Base-by-base conservation (phyloP, 257 asterid genomes). In the Voacanga thouarsii region DNA sequence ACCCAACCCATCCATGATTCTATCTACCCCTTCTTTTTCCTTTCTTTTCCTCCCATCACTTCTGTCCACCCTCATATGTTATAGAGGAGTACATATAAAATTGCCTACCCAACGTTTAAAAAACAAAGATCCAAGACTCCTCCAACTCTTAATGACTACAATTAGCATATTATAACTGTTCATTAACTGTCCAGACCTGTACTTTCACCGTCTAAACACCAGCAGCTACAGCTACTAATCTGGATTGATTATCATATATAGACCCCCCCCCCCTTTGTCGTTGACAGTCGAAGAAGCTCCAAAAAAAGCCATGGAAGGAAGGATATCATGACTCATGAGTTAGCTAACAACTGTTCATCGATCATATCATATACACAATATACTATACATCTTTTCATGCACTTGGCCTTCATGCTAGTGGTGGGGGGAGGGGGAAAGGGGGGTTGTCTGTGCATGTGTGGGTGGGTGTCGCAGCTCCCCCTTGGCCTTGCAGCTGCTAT, bases 21-120 rank as follows among this genome's bases (percentile, higher is more conserved):
- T 39, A 50, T 77, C 15, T 23, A 24, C 7, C 65, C 26, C 23
- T 61, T 39, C 37, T 41, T 71, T 81, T 72, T 56, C 21, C 60
- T 74, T 50, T 45, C 41, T 56, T 78, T 49, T 47, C 28, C 24
- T 39, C 66, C 77, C 55, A 68, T 75, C 83, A 80, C 80, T 75
- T 80, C 77, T 45, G 59, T 71, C 59, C 77, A 21, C 8, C 49
- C 49, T 66, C 21, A 49, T 21, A 69, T 21, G 23, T n/a, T 5
- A 44, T 44, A 44, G 47, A 8, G 9, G 47, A 5, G 47, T 44
- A 44, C 47, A 44, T 44, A 37, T 45, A 71, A 6, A 71, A n/a
- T 49, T 30, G 47, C 14, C 23, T 49, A 15, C 57, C 72, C 1
- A 71, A 44, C 59, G 45, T 70, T 14, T 45, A 45, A 43, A 71